Evolutionary conservation across 73 alveolate species (phyloP).

Genomic region (Symbiodinium pilosum): DNA sequence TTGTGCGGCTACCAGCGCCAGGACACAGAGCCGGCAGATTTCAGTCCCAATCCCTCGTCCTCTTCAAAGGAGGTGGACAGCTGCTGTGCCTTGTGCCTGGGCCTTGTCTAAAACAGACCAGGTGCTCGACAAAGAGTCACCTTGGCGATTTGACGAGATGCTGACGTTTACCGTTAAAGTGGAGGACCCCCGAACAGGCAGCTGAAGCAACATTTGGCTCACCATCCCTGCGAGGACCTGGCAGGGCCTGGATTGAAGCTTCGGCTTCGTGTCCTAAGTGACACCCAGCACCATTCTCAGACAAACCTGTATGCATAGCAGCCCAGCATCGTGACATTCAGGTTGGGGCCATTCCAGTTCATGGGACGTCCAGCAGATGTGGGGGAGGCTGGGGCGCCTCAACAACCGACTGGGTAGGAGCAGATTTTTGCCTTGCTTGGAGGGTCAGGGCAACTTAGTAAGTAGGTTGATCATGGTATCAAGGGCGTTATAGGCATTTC

Average conservation of each 20-base stretch:
- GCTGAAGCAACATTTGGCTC: not conserved
- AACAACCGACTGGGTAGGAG: too few species aligned
- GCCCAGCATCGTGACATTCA: not conserved
- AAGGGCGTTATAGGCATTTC: not conserved
- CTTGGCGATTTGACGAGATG: constrained; percentile 88
- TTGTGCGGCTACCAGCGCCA: too few species aligned
- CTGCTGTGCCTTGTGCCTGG: too few species aligned
- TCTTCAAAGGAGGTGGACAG: not conserved
- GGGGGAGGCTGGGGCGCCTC: constrained; percentile 83
- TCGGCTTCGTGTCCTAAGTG: constrained; percentile 62
- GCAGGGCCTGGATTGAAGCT: constrained; percentile 72
- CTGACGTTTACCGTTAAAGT: constrained; percentile 47
- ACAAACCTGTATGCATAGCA: not conserved
- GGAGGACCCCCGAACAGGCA: constrained; percentile 8
- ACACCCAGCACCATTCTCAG: constrained; percentile 21
- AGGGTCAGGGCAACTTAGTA: too few species aligned
- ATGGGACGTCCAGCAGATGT: constrained; percentile 39
- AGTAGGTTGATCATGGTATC: not conserved
- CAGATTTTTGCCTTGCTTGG: too few species aligned
- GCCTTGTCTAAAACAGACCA: too few species aligned
- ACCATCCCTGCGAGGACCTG: constrained; percentile 15
- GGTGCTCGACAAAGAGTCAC: not conserved
- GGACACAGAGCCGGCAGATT: constrained; percentile 88
- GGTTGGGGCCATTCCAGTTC: constrained; percentile 57
- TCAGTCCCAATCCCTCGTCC: constrained; percentile 21